Evolutionary conservation across 2,329 filamentous ascomycete species (phyloP).

Genomic region (Ustilaginoidea virens): DNA sequence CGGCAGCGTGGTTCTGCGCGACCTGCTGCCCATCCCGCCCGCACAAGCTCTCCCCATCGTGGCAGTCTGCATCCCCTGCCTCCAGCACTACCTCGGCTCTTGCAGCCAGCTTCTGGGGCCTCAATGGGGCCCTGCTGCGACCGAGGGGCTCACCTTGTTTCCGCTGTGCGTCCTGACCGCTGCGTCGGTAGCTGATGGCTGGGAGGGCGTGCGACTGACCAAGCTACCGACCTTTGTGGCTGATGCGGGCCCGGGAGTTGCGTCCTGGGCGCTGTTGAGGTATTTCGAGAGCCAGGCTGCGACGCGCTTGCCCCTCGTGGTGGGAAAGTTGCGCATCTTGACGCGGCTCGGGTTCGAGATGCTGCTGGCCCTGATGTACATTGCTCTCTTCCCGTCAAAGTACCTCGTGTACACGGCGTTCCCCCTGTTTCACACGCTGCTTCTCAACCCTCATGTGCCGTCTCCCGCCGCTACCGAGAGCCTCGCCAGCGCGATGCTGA

Average conservation of each 20-base stretch:
- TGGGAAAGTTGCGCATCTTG: conserved; percentile 48
- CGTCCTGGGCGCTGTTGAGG: conserved; percentile 51
- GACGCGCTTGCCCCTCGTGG: conserved; percentile 26
- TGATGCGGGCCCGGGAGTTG: conserved; percentile 49
- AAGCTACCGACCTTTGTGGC: conserved; percentile 38
- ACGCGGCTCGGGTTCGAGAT: conserved; percentile 61
- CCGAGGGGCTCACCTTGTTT: conserved; percentile 58
- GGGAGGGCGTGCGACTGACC: conserved; percentile 46
- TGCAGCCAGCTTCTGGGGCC: conserved; percentile 52
- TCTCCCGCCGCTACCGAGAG: conserved; percentile 40
- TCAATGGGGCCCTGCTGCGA: conserved; percentile 57
- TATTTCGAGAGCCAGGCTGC: conserved; percentile 26
- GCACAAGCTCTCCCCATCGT: conserved; percentile 50
- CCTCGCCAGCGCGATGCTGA: conserved; percentile 50
- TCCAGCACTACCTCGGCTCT: conserved; percentile 57
- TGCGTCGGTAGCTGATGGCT: conserved; percentile 44
- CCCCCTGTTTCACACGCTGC: conserved; percentile 53
- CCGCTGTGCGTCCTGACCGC: conserved; percentile 51
- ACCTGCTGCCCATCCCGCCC: conserved; percentile 30
- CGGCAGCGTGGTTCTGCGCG: conserved; percentile 38
- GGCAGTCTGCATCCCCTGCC: conserved; percentile 57
- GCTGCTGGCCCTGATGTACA: conserved; percentile 47
- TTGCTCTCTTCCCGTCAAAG: conserved; percentile 52
- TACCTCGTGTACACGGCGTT: conserved; percentile 53
- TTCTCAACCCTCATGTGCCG: conserved; percentile 60